Percentiles rank a stretch among this genome's conserved stretches.
These are phyloP conservation scores for Themeda triandra DNA, from an alignment of 176 grass and related monocot species.

Conservation along the genomic window DNA sequence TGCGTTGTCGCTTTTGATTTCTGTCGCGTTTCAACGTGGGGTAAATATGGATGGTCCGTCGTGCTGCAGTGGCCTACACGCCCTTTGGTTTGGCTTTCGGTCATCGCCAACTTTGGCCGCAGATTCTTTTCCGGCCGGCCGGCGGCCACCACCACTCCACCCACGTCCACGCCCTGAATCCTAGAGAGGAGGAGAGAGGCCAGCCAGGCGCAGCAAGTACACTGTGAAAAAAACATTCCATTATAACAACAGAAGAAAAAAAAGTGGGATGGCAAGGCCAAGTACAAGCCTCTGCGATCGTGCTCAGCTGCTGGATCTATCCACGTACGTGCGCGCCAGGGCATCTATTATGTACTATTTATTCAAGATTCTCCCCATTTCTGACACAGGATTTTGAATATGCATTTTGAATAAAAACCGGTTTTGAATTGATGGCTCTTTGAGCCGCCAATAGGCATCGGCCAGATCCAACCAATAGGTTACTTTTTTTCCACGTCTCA, in stretches of 20 bases:
- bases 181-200: background rate
- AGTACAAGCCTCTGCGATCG: conserved; percentile 27
- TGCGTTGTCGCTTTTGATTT: conserved; percentile 14
- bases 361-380: background rate
- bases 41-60: conserved; percentile 24
- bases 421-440: background rate
- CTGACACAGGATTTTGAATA: background rate
- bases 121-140: conserved; percentile 12
- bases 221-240: conserved; percentile 48
- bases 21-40: conserved; percentile 37
- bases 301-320: conserved; percentile 24
- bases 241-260: conserved; percentile 18
- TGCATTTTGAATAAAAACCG: background rate
- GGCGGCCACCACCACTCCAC: background rate
- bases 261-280: background rate
- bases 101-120: background rate
- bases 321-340: conserved; percentile 9
- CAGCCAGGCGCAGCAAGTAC: conserved; percentile 35
- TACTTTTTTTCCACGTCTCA: background rate
- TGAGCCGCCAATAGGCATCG: background rate
- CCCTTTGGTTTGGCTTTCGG: conserved; percentile 26
- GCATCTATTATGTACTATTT: background rate
- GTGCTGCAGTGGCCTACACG: conserved; percentile 19
- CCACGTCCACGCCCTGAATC: conserved; percentile 24
- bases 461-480: background rate